Evolutionary conservation across 257 asterid genomes (phyloP), one percentile per base, ranked within the genome.

Genomic region (Nemophila menziesii): DNA sequence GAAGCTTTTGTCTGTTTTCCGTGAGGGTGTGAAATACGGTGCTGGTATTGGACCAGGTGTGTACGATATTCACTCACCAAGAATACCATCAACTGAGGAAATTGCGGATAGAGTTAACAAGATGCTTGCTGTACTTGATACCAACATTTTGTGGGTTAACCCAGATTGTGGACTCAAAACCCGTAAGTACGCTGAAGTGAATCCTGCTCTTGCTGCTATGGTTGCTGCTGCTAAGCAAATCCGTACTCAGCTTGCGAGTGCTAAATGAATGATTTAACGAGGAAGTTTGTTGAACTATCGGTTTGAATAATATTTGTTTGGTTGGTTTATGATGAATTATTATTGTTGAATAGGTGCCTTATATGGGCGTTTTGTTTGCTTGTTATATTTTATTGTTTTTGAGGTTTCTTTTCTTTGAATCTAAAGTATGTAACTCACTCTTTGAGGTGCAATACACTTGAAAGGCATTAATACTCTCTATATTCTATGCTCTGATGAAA

Each of bases 1-100:
- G 93, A 89, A 89, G 74, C 92, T 89, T 24, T 80, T 89, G 8
- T 89, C 97, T 0, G 93, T 84, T 12, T 89, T 89, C 95, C 93
- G 95, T 0, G 97, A 83, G 62, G 97, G 95, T 56, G 93, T 89
- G 17, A 70, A 73, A 67, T 89, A 84, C 6, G 97, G 97, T 22
- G 97, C 97, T 57, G 97, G 97, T 41, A 89, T 89, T 3, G 97
- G 97, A 16, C 95, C 97, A 0, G 97, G 97, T 12, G 93, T 84
- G 29, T 89, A 83, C 13, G 95, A 89, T 51, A 84, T 89, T 66
- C 95, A 89, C 82, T 89, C 97, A 22, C 97, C 97, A 6, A 80
- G 95, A 64, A 84, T 89, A 52, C 97, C 97, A 16, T 75, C 97
- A 4, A 64, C 80, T 0, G 97, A 84, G 8, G 97, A 89, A 58